Evolutionary conservation across 2,329 filamentous ascomycete genomes (phyloP).

Genomic region (Sporothrix variecibatus): DNA sequence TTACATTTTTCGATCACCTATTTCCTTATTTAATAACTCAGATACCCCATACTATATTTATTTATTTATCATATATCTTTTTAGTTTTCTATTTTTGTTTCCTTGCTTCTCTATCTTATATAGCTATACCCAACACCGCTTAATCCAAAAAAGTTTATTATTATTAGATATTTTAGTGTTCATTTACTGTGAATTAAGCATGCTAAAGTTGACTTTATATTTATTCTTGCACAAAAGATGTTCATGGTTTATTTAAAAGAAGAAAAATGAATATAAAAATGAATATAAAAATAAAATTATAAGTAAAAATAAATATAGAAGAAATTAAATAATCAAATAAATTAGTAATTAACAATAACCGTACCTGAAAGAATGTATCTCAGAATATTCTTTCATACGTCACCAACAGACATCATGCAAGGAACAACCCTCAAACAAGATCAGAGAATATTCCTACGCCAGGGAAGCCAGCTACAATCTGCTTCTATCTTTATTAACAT

Average conservation of each 20-base stretch:
- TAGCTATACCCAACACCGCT: conserved; percentile 5
- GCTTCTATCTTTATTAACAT: not conserved
- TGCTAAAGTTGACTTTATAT: too few relatives aligned
- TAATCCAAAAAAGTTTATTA: not conserved
- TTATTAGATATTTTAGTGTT: not conserved
- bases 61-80: not conserved
- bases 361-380: not conserved
- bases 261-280: too few relatives aligned
- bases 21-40: conserved; percentile 22
- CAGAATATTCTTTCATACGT: not conserved
- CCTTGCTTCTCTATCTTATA: not conserved
- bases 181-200: too few relatives aligned
- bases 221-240: too few relatives aligned
- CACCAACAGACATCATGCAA: not conserved
- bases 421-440: not conserved
- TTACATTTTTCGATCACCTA: not conserved
- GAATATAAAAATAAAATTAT: not conserved
- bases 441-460: not conserved
- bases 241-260: too few relatives aligned
- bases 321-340: not conserved
- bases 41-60: conserved; percentile 25
- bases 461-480: not conserved
- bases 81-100: not conserved
- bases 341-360: not conserved
- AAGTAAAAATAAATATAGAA: not conserved